Conservation (phyloP, 164 flowering plant species). For the Malania oleifera region DNA sequence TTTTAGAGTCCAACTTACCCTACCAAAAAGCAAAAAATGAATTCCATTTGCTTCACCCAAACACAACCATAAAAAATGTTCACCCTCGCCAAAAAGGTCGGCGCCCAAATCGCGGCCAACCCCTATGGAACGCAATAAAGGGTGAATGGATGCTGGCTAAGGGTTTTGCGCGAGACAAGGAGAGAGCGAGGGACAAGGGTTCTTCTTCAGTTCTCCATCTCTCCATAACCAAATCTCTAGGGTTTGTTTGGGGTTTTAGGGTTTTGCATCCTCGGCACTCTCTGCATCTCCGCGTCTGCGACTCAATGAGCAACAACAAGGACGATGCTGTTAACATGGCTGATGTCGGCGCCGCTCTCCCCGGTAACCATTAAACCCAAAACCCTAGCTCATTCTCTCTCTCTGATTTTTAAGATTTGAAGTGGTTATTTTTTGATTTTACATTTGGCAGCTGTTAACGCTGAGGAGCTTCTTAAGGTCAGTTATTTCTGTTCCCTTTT, state of each 20-base stretch:
- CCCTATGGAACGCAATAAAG: too few species aligned
- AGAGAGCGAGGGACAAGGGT: too few species aligned
- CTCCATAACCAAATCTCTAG: conserved; percentile 14
- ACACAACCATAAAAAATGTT: too few species aligned
- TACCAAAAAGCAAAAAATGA: too few species aligned
- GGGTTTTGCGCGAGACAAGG: too few species aligned
- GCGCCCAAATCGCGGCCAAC: too few species aligned
- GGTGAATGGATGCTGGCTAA: too few species aligned
- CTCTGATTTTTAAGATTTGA: neutral
- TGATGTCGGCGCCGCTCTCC: conserved; percentile 37
- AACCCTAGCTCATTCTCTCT: neutral
- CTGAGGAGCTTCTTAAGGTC: conserved; percentile 64
- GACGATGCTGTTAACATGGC: conserved; percentile 36
- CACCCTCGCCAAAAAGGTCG: too few species aligned
- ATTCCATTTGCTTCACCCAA: too few species aligned
- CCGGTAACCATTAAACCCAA: conserved; percentile 7
- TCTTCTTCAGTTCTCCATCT: too few species aligned
- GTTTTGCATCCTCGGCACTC: neutral
- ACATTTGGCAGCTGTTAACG: conserved; percentile 42
- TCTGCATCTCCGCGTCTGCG: neutral
- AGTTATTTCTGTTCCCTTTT: neutral
- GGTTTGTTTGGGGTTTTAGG: conserved; percentile 26
- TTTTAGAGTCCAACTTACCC: too few species aligned
- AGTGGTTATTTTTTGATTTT: neutral
- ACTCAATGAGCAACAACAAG: conserved; percentile 39